Percentiles rank a stretch among this genome's conserved stretches.
phyloP scores from a whole-genome alignment of 805 yeast genomes.

The Kluyveromyces aestuarii region DNA sequence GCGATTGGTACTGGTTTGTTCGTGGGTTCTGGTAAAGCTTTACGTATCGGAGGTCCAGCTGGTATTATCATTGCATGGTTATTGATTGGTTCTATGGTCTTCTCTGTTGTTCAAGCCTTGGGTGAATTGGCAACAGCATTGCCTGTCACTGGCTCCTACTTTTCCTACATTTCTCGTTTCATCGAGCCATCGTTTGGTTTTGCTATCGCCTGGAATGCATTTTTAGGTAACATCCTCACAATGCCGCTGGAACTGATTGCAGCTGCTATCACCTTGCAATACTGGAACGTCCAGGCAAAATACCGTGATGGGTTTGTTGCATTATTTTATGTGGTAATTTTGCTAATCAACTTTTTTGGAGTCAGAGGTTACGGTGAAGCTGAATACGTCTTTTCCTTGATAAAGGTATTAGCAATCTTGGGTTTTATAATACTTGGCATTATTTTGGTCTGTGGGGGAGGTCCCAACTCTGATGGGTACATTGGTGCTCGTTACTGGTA shows the following conservation, averaged over 20 bases:
- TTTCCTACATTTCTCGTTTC: conserved; percentile 47
- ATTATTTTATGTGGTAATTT: conserved; percentile 38
- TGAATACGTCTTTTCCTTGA: conserved; percentile 39
- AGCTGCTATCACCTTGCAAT: conserved; percentile 43
- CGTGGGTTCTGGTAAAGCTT: conserved; percentile 60
- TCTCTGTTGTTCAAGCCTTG: conserved; percentile 49
- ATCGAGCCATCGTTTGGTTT: conserved; percentile 54
- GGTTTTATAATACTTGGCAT: conserved; percentile 48
- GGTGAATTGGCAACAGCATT: conserved; percentile 52
- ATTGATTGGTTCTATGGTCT: conserved; percentile 46
- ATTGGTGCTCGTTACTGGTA: conserved; percentile 39
- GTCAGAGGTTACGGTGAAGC: conserved; percentile 47
- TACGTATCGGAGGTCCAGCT: conserved; percentile 61
- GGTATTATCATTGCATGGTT: conserved; percentile 45
- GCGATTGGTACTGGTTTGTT: conserved; percentile 68
- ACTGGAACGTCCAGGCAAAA: conserved; percentile 36
- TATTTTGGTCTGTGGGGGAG: conserved; percentile 40
- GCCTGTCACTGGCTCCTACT: conserved; percentile 59
- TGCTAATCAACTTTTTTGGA: conserved; percentile 42
- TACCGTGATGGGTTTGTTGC: conserved; percentile 42
- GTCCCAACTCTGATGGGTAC: conserved; percentile 33
- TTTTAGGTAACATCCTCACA: conserved; percentile 40
- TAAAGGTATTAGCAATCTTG: conserved; percentile 40
- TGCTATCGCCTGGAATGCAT: conserved; percentile 50
- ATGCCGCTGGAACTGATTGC: conserved; percentile 44